Base-by-base conservation (phyloP, 148 eudicot genomes). In the Cornus suecica region DNA sequence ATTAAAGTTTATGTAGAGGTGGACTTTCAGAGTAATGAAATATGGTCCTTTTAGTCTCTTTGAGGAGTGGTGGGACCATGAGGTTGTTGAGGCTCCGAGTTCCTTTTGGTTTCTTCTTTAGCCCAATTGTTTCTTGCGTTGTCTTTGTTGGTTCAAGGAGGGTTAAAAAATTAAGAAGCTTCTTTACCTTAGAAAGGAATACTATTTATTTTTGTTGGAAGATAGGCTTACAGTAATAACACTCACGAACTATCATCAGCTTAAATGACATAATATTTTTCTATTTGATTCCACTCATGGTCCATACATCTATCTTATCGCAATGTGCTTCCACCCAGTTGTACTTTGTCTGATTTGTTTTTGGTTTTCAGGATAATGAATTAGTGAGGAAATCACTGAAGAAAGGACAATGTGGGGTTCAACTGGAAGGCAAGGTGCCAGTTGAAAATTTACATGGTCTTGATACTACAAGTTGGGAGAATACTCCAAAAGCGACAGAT, bases 311-410 rank as follows among this genome's bases (percentile, higher is more conserved):
- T 13, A 10, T 15, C 68, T 63, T 73, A 15, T 60, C 5, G 60
- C 23, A 28, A 34, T 73, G 48, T 58, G 31, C 25, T 37, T 37
- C 42, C 42, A 37, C 9, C 4, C 42, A 37, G 9, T 37, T 37
- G 42, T 3, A 37, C 42, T 37, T 37, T 37, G 9, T 37, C 42
- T 37, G 8, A 4, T 37, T 37, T 37, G 9, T 37, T 37, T 37
- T 70, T 61, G 52, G 30, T 20, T 73, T 78, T 65, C 77, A 82
- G 87, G 83, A 56, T 29, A 76, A 70, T 69, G 41, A 68, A 48
- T 66, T 61, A 20, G 70, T 34, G 73, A 45, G 26, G 68, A 73
- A 66, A 62, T 68, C 74, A 23, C 64, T 54, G 1, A 24, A 18
- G 58, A 63, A 71, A 34, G 60, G 37, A 71, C 29, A 27, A 56